A percentile compares a stretch with the other conserved stretches of the same genome.
Evolutionary conservation across 225 moss, liverwort and hornwort species (phyloP).

Genomic region (Bryum argenteum): DNA sequence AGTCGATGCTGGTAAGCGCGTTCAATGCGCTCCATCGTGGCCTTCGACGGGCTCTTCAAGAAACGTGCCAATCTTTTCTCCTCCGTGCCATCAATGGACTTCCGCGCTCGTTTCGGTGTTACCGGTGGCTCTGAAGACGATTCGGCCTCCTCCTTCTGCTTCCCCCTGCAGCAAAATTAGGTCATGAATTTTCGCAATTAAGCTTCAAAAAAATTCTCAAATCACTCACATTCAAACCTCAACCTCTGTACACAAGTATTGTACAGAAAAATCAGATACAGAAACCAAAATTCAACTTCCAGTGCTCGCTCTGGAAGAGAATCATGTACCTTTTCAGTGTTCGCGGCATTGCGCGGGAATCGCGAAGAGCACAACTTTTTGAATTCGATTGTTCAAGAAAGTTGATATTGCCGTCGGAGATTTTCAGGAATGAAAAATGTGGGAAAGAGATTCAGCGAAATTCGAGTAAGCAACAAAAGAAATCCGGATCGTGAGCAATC

Average conservation of each 20-base stretch:
- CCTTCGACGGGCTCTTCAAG: constrained; percentile 39
- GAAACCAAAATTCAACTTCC: constrained; percentile 15
- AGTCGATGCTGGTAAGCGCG: constrained; percentile 58
- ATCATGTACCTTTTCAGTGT: background rate
- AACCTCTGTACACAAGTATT: background rate
- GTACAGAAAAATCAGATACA: background rate
- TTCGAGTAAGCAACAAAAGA: too few species aligned
- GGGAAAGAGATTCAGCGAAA: too few species aligned
- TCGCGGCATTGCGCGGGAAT: constrained; percentile 29
- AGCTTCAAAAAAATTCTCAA: background rate
- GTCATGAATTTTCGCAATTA: background rate
- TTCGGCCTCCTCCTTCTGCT: constrained; percentile 36
- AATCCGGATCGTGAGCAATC: too few species aligned
- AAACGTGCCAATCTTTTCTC: constrained; percentile 57
- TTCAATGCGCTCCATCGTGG: constrained; percentile 54
- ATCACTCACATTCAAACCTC: background rate
- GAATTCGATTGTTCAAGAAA: background rate
- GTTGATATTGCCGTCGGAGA: background rate
- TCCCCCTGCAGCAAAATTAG: constrained; percentile 27
- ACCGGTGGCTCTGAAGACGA: constrained; percentile 35
- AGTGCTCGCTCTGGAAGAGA: background rate
- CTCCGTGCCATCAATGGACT: constrained; percentile 20
- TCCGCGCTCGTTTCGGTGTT: constrained; percentile 47
- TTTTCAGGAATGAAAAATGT: too few species aligned
- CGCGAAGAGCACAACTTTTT: background rate